A percentile compares a stretch with the other conserved stretches of the same genome.
Conservation (phyloP, 805 yeast genomes). For the Kodamaea lidongshanica region DNA sequence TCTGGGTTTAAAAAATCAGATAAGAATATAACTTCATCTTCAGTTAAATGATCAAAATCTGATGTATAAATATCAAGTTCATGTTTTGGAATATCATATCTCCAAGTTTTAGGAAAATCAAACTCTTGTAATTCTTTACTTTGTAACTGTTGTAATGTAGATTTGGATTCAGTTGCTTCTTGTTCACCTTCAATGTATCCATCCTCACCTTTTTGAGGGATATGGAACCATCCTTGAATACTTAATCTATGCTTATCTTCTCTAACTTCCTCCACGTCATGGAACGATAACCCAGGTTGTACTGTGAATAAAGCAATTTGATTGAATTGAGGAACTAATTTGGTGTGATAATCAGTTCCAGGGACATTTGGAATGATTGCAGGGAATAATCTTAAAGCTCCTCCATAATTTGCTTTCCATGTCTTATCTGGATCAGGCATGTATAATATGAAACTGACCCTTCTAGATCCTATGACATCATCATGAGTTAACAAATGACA, state of each 20-base stretch:
- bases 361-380: conserved; percentile 89
- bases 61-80: conserved; percentile 29
- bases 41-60: conserved; percentile 15
- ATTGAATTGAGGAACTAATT: conserved; percentile 87
- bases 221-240: conserved; percentile 98
- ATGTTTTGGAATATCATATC: conserved; percentile 36
- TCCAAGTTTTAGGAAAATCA: conserved; percentile 69
- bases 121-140: conserved; percentile 68
- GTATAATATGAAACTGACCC: conserved; percentile 88
- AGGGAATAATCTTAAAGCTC: conserved; percentile 81
- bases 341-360: conserved; percentile 59
- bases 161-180: conserved; percentile 63
- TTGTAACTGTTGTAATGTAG: conserved; percentile 76
- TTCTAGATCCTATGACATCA: conserved; percentile 92
- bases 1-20: conserved; percentile 49
- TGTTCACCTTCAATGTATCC: conserved; percentile 83
- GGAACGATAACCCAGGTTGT: conserved; percentile 94
- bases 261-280: conserved; percentile 95
- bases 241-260: conserved; percentile 87
- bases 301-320: conserved; percentile 95
- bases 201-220: conserved; percentile 88
- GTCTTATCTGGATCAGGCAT: conserved; percentile 84
- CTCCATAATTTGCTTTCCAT: conserved; percentile 94
- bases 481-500: conserved; percentile 95
- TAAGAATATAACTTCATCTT: conserved; percentile 46